These are phyloP conservation scores for Nepenthes mirabilis DNA, from an alignment of 148 eudicot genomes.

Conservation along the genomic window DNA sequence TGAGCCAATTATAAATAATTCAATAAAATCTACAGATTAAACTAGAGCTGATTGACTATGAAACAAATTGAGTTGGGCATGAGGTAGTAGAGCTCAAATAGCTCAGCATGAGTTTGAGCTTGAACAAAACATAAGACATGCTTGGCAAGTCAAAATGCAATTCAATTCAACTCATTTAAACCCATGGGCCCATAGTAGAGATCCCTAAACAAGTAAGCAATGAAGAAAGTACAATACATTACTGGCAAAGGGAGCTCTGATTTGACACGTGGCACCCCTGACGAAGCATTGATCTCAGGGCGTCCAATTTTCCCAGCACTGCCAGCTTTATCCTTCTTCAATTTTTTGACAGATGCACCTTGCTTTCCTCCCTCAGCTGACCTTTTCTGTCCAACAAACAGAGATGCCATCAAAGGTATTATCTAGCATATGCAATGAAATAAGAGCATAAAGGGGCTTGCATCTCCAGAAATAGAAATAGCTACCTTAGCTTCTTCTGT, in stretches of 20 bases:
- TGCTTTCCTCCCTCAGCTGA: conserved; percentile 82
- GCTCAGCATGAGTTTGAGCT: too few relatives aligned
- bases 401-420: not conserved
- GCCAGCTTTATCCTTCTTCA: conserved; percentile 74
- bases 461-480: conserved; percentile 7
- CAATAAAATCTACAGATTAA: too few relatives aligned
- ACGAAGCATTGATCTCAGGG: conserved; percentile 35
- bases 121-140: too few relatives aligned
- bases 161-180: not conserved
- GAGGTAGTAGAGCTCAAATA: too few relatives aligned
- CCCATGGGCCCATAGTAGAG: not conserved
- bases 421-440: not conserved
- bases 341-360: conserved; percentile 64
- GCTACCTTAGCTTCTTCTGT: conserved; percentile 74
- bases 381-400: conserved; percentile 41
- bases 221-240: conserved; percentile 34
- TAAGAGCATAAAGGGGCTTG: not conserved
- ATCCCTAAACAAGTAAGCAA: conserved; percentile 2
- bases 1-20: too few relatives aligned
- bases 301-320: conserved; percentile 59
- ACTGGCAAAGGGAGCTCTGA: conserved; percentile 81
- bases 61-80: too few relatives aligned
- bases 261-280: conserved; percentile 82
- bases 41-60: too few relatives aligned
- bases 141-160: too few relatives aligned